Evolutionary conservation across 2,329 filamentous ascomycete species (phyloP).

Genomic region (Domatiomyces globalis): DNA sequence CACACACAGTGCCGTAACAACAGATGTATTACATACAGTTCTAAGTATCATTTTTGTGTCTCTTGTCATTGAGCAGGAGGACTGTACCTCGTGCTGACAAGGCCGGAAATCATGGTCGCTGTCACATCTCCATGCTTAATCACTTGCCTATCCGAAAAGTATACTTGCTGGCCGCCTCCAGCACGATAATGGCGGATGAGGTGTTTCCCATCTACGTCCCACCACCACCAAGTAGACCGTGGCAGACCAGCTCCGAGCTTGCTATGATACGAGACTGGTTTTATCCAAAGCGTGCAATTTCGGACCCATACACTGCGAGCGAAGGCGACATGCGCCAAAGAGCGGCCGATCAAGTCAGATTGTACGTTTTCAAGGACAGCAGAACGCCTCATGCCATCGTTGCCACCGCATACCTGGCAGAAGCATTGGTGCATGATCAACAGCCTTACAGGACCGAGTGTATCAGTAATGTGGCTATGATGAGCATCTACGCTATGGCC

Average conservation of each 20-base stretch:
- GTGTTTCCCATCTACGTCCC: background rate
- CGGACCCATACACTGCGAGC: constrained; percentile 9
- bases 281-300: constrained; percentile 11
- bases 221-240: constrained; percentile 4
- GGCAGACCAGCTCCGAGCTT: constrained; percentile 16
- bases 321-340: constrained; percentile 12
- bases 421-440: constrained; percentile 16
- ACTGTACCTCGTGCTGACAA: too few relatives aligned
- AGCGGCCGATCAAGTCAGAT: constrained; percentile 14
- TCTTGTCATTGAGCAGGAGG: too few relatives aligned
- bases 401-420: constrained; percentile 15
- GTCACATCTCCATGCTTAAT: background rate
- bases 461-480: constrained; percentile 15
- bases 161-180: background rate
- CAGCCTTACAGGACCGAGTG: background rate
- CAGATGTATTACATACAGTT: too few relatives aligned
- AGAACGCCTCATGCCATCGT: constrained; percentile 11
- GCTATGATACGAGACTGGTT: constrained; percentile 19
- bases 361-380: constrained; percentile 16
- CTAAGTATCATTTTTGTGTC: too few relatives aligned
- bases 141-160: background rate
- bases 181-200: background rate
- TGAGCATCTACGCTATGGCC: constrained; percentile 19
- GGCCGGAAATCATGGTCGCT: too few relatives aligned
- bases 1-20: too few relatives aligned